phyloP scores from a whole-genome alignment of 495 filamentous ascomycete genomes.

The Ascobolus immersus region DNA sequence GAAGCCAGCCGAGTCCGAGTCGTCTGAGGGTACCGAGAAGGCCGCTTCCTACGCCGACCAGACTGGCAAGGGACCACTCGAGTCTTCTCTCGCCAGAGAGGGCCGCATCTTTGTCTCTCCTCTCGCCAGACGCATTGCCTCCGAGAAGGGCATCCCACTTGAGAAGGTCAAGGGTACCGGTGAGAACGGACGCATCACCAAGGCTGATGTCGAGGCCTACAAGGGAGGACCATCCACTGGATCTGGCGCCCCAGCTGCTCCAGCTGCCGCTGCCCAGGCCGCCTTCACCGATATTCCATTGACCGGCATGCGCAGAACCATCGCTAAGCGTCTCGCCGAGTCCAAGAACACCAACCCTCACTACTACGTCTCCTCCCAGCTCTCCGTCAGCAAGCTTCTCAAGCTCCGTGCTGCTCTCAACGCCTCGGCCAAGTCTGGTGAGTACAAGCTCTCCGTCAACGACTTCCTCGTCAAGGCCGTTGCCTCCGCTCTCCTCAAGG shows the following conservation, averaged over 20 bases:
- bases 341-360: constrained; percentile 84
- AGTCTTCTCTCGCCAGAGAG: constrained; percentile 61
- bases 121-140: constrained; percentile 52
- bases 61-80: constrained; percentile 47
- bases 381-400: constrained; percentile 80
- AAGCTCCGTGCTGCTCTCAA: constrained; percentile 93
- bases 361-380: constrained; percentile 73
- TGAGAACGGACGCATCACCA: constrained; percentile 63
- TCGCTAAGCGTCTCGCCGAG: constrained; percentile 70
- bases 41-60: too few relatives aligned
- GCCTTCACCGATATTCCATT: constrained; percentile 65
- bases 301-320: constrained; percentile 90
- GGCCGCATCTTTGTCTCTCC: constrained; percentile 29
- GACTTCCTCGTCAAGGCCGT: constrained; percentile 98
- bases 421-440: constrained; percentile 55
- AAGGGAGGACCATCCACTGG: constrained; percentile 21
- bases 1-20: constrained; percentile 27
- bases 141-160: constrained; percentile 62
- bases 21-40: constrained; percentile 43
- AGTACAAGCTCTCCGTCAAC: constrained; percentile 97
- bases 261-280: constrained; percentile 32
- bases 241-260: constrained; percentile 18
- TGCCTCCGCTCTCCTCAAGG: constrained; percentile 65
- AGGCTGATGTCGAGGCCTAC: constrained; percentile 76
- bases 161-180: constrained; percentile 69